Conservation (phyloP, 2,329 filamentous ascomycete species). For the Endocalyx cinctus region DNA sequence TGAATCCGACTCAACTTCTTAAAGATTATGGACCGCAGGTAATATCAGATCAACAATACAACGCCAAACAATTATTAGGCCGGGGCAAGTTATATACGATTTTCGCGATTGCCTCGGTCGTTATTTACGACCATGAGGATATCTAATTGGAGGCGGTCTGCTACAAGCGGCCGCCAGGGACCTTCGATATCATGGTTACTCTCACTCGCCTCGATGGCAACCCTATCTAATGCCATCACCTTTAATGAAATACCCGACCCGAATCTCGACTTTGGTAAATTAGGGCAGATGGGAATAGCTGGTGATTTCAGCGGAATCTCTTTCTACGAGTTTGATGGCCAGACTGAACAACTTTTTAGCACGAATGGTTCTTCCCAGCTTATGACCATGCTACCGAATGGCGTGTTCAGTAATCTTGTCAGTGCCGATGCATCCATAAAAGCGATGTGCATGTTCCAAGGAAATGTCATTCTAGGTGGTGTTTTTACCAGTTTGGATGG, state of each 20-base stretch:
- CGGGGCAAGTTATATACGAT: constrained; percentile 21
- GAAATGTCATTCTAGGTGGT: constrained; percentile 75
- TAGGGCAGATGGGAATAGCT: constrained; percentile 80
- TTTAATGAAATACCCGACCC: constrained; percentile 61
- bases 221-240: constrained; percentile 45
- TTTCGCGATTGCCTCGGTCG: constrained; percentile 20
- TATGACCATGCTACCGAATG: constrained; percentile 78
- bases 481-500: constrained; percentile 91
- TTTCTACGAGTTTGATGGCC: constrained; percentile 78
- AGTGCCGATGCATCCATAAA: constrained; percentile 79
- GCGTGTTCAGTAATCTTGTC: constrained; percentile 69
- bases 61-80: constrained; percentile 14
- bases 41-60: constrained; percentile 12
- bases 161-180: constrained; percentile 28
- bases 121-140: constrained; percentile 40
- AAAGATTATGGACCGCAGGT: constrained; percentile 24
- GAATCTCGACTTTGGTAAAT: constrained; percentile 70
- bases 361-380: constrained; percentile 79
- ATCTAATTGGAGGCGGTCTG: constrained; percentile 37
- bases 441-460: constrained; percentile 78
- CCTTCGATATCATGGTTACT: constrained; percentile 29
- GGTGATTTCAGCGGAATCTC: constrained; percentile 92
- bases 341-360: constrained; percentile 62
- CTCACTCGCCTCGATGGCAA: constrained; percentile 36
- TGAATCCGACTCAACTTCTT: too few relatives aligned